Conservation (phyloP, 495 filamentous ascomycete species). For the Halenospora varia region DNA sequence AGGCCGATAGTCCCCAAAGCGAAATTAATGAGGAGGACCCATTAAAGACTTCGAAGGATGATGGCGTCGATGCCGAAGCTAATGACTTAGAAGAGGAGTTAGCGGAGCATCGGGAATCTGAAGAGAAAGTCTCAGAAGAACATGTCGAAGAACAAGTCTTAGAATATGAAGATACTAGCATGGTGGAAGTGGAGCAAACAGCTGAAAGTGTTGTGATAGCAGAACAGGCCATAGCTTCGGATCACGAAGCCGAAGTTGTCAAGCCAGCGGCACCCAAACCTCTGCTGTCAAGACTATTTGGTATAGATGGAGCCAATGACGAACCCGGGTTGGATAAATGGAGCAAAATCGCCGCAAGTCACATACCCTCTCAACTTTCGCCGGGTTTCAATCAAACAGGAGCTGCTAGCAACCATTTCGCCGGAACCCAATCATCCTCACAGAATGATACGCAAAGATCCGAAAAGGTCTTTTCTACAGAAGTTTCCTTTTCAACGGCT, state of each 20-base stretch:
- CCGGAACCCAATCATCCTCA: constrained; percentile 17
- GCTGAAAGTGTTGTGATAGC: no score
- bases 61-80: no score
- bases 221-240: no score
- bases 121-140: no score
- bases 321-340: not conserved
- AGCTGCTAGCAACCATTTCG: not conserved
- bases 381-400: not conserved
- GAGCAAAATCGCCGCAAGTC: not conserved
- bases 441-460: constrained; percentile 8
- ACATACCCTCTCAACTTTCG: constrained; percentile 1
- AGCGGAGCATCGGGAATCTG: no score
- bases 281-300: not conserved
- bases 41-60: no score
- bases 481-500: constrained; percentile 10
- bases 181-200: no score
- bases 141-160: constrained; percentile 2
- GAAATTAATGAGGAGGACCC: no score
- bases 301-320: constrained; percentile 16
- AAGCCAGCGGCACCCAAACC: not conserved
- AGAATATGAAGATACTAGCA: no score
- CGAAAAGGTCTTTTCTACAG: constrained; percentile 1
- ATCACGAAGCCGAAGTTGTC: no score
- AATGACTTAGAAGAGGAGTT: no score
- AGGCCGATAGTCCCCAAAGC: no score